These are phyloP conservation scores for Auricularia heimuer DNA, from an alignment of 768 basidiomycete genomes.

Conservation along the genomic window DNA sequence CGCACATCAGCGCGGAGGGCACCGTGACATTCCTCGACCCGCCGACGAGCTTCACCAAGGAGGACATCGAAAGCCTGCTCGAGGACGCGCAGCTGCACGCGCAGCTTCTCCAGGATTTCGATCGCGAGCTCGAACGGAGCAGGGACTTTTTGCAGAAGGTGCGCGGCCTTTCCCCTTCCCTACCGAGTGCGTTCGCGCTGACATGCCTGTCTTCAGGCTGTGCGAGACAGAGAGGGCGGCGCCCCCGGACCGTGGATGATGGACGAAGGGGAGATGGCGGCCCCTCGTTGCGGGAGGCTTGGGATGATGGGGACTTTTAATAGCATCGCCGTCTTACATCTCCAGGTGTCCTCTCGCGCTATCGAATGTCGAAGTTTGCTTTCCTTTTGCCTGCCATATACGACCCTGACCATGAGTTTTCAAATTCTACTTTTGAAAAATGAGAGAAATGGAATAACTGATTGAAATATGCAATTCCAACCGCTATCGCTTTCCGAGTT, in stretches of 20 bases:
- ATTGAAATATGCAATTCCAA: too few species aligned
- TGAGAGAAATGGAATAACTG: too few species aligned
- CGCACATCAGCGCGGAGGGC: slow-evolving; percentile 53
- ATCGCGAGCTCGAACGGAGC: slow-evolving; percentile 49
- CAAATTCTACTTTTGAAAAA: too few species aligned
- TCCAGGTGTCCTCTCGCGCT: too few species aligned
- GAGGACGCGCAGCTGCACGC: slow-evolving; percentile 47
- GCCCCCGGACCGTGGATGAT: background rate
- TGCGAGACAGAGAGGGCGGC: background rate
- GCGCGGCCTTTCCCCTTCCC: slow-evolving; percentile 6
- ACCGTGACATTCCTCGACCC: slow-evolving; percentile 67
- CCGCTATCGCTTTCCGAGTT: too few species aligned
- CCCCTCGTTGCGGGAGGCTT: background rate
- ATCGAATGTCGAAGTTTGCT: too few species aligned
- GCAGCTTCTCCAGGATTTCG: slow-evolving; percentile 36
- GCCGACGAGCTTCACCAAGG: slow-evolving; percentile 38
- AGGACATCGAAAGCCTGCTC: slow-evolving; percentile 52
- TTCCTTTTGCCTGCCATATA: too few species aligned
- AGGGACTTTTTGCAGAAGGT: slow-evolving; percentile 72
- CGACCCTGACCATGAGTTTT: too few species aligned
- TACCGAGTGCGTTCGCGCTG: background rate
- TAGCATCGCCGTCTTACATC: background rate
- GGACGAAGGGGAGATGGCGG: background rate
- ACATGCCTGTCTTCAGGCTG: background rate
- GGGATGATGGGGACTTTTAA: slow-evolving; percentile 4